A percentile compares a stretch with the other conserved stretches of the same genome.
These are phyloP conservation scores for Clonostachys chloroleuca DNA, from an alignment of 2,329 filamentous ascomycete genomes.

Conservation along the genomic window DNA sequence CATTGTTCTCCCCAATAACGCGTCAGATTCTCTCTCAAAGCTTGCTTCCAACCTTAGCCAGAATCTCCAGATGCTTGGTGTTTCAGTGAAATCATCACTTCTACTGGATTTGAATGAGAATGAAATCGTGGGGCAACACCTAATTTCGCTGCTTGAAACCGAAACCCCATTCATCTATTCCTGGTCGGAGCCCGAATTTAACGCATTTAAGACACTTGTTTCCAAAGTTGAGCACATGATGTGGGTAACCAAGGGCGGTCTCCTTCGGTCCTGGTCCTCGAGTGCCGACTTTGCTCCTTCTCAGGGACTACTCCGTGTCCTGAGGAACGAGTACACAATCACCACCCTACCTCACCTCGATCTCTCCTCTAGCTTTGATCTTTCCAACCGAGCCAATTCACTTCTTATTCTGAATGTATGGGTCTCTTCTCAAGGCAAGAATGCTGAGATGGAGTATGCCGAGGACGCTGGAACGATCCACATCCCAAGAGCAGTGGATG, in stretches of 20 bases:
- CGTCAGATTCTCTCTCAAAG: too few species aligned
- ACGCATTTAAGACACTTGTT: slow-evolving; percentile 4
- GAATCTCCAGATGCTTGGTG: too few species aligned
- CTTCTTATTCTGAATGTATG: not conserved
- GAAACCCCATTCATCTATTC: slow-evolving; percentile 3
- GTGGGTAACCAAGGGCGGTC: slow-evolving; percentile 6
- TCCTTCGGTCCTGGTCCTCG: slow-evolving; percentile 2
- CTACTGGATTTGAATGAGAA: too few species aligned
- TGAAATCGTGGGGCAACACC: slow-evolving; percentile 1
- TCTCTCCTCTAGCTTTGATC: slow-evolving; percentile 1
- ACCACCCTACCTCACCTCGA: slow-evolving; percentile 3
- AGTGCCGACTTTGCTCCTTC: slow-evolving; percentile 6
- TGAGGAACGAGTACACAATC: slow-evolving; percentile 9
- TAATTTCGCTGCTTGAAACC: slow-evolving; percentile 8
- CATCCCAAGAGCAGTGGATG: slow-evolving; percentile 29
- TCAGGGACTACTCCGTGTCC: slow-evolving; percentile 7
- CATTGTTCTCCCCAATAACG: too few species aligned
- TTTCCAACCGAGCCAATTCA: not conserved
- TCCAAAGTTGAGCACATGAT: slow-evolving; percentile 6
- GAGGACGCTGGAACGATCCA: slow-evolving; percentile 27
- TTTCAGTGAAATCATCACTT: too few species aligned
- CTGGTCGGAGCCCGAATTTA: slow-evolving; percentile 4
- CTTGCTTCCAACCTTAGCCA: too few species aligned
- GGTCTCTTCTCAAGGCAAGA: not conserved
- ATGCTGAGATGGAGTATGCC: slow-evolving; percentile 36